Conservation (phyloP, 371 early-diverging fungal species). For the Apophysomyces elegans region DNA sequence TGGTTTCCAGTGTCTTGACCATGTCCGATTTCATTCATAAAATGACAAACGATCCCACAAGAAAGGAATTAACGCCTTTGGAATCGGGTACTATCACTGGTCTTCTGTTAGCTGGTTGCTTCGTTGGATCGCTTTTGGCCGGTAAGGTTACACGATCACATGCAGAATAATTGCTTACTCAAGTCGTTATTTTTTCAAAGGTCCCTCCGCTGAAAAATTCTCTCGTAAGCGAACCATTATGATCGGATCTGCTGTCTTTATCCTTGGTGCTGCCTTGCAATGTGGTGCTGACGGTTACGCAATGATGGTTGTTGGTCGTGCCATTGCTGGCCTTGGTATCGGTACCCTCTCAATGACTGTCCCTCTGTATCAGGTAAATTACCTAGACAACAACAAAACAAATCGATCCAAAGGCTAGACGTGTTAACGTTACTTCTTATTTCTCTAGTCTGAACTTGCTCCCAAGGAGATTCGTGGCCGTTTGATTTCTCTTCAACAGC, state of each 20-base stretch:
- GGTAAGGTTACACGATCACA: constrained; percentile 27
- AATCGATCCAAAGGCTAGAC: too few relatives aligned
- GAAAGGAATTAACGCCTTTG: constrained; percentile 26
- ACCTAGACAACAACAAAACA: constrained; percentile 8
- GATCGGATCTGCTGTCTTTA: constrained; percentile 36
- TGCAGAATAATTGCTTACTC: background rate
- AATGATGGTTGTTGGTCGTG: constrained; percentile 69
- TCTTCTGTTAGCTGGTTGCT: constrained; percentile 54
- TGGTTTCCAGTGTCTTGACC: constrained; percentile 54
- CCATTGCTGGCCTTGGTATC: constrained; percentile 77
- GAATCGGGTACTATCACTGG: constrained; percentile 53
- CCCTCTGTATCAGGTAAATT: constrained; percentile 51
- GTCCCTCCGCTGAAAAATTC: constrained; percentile 40
- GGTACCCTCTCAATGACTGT: constrained; percentile 75
- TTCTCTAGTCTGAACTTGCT: constrained; percentile 73
- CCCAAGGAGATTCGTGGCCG: constrained; percentile 58
- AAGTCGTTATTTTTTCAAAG: constrained; percentile 11
- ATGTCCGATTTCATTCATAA: constrained; percentile 45
- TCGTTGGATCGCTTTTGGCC: constrained; percentile 52
- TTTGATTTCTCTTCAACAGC: constrained; percentile 52
- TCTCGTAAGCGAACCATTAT: constrained; percentile 49
- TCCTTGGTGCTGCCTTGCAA: constrained; percentile 57
- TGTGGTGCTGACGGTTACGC: constrained; percentile 52
- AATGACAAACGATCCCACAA: constrained; percentile 34
- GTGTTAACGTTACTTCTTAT: too few relatives aligned